Evolutionary conservation across 140 eudicot genomes (phyloP).

Genomic region (Bidens hawaiensis): DNA sequence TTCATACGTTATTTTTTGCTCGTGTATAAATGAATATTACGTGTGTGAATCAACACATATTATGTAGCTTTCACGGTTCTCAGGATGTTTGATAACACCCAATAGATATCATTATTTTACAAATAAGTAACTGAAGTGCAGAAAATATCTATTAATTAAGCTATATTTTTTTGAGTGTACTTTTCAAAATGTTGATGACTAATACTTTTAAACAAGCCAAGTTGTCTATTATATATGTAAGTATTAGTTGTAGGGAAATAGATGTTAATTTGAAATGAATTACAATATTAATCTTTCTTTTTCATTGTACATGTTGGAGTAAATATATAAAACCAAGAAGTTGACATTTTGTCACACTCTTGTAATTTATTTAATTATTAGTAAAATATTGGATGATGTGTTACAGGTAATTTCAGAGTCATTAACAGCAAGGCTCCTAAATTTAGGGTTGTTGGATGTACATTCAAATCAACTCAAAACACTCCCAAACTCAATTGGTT

Average conservation of each 20-base stretch:
- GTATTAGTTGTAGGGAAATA: background rate
- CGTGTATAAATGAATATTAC: background rate
- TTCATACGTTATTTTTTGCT: background rate
- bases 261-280: background rate
- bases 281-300: conserved; percentile 3
- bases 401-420: conserved; percentile 77
- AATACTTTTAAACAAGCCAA: background rate
- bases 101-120: too few species aligned
- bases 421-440: conserved; percentile 62
- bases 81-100: too few species aligned
- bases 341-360: conserved; percentile 24
- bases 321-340: conserved; percentile 20
- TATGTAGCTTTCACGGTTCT: too few species aligned
- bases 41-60: too few species aligned
- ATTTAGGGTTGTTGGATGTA: conserved; percentile 61
- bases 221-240: background rate
- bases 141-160: background rate
- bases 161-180: background rate
- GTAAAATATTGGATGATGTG: conserved; percentile 9
- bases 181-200: background rate
- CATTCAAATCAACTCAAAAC: conserved; percentile 70
- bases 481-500: conserved; percentile 80
- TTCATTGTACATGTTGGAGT: conserved; percentile 5
- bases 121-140: background rate
- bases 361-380: conserved; percentile 3